Percentiles rank a stretch among this genome's conserved stretches.
Conservation (phyloP, 1,284 basidiomycete species). For the Boletus holoroseus region DNA sequence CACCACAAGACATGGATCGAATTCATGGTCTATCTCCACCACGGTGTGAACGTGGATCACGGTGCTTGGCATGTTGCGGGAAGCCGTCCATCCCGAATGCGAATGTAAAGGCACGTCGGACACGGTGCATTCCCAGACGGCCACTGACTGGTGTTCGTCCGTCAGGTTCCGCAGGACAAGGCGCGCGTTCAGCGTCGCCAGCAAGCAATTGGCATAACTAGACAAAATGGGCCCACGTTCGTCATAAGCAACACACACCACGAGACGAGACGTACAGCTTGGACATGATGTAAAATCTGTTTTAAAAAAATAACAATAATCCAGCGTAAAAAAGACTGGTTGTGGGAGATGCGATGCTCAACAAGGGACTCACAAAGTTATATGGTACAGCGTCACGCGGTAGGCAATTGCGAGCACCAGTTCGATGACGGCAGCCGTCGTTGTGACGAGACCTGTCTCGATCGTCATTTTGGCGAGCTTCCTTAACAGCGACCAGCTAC, state of each 20-base stretch:
- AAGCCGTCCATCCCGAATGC: neutral
- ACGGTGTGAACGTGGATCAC: neutral
- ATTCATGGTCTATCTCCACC: neutral
- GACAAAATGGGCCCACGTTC: neutral
- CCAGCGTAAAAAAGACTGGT: neutral
- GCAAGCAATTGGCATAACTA: constrained; percentile 14
- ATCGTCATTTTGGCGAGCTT: constrained; percentile 10
- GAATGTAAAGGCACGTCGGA: neutral
- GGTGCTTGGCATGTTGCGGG: neutral
- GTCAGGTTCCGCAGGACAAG: neutral
- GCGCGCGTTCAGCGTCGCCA: constrained; percentile 8
- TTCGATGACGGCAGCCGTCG: constrained; percentile 4
- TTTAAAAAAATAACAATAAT: neutral
- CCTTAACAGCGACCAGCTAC: neutral
- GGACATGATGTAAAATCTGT: constrained; percentile 16
- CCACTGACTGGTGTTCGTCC: neutral
- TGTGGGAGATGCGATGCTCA: neutral
- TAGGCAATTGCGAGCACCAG: constrained; percentile 9
- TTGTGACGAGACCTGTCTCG: constrained; percentile 15
- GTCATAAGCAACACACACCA: neutral
- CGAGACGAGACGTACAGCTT: constrained; percentile 6
- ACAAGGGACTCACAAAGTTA: constrained; percentile 5
- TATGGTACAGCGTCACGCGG: constrained; percentile 11
- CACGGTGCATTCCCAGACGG: neutral
- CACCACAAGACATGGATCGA: neutral